Conservation (phyloP, 2,329 filamentous ascomycete genomes). For the Aulographum hederae region DNA sequence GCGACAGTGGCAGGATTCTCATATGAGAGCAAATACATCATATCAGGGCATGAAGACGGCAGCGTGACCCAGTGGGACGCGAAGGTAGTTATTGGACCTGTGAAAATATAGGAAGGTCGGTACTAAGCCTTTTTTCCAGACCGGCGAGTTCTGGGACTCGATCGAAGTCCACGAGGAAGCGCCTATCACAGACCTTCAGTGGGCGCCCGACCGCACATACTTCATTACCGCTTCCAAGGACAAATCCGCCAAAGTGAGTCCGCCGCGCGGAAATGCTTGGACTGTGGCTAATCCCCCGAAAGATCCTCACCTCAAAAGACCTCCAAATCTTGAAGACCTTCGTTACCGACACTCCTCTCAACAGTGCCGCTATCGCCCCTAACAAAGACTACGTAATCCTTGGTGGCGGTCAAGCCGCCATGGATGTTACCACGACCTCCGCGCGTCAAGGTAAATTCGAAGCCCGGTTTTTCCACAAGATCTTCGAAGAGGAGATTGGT, state of each 20-base stretch:
- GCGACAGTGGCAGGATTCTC: conserved; percentile 95
- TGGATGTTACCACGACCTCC: conserved; percentile 93
- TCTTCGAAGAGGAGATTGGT: conserved; percentile 97
- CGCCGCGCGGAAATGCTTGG: not conserved
- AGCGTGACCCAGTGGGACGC: conserved; percentile 79
- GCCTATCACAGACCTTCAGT: conserved; percentile 89
- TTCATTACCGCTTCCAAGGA: conserved; percentile 98
- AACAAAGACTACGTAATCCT: conserved; percentile 98
- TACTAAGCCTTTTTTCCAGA: conserved; percentile 23
- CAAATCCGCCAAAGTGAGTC: conserved; percentile 72
- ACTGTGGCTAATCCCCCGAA: not conserved
- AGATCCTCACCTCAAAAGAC: conserved; percentile 70
- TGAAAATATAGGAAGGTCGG: not conserved
- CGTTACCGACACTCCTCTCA: conserved; percentile 79
- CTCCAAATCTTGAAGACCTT: conserved; percentile 91
- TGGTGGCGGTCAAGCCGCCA: conserved; percentile 92
- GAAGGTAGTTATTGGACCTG: conserved; percentile 41
- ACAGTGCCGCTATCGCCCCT: conserved; percentile 82
- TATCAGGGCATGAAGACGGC: conserved; percentile 93
- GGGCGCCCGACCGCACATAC: conserved; percentile 83
- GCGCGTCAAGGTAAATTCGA: conserved; percentile 97
- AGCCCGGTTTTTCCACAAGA: conserved; percentile 98
- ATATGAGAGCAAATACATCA: conserved; percentile 88
- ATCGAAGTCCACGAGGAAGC: conserved; percentile 74
- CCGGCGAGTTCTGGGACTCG: conserved; percentile 66